Evolutionary conservation across 2,329 filamentous ascomycete species (phyloP).

Genomic region (Lasiodiplodia hormozganensis): DNA sequence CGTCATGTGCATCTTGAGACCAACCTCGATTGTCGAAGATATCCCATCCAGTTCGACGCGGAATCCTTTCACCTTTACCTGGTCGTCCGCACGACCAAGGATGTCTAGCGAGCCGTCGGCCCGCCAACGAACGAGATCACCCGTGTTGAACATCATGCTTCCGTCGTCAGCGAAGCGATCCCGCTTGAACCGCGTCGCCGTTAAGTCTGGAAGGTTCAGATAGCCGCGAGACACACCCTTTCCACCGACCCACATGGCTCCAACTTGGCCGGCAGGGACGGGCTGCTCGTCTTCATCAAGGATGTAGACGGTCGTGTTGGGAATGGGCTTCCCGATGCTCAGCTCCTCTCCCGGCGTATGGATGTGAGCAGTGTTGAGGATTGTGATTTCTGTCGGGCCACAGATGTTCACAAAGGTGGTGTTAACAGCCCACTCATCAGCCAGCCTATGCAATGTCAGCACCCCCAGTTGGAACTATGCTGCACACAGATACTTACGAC

Average conservation of each 20-base stretch:
- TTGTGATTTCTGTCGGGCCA: slow-evolving; percentile 66
- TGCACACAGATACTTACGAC: slow-evolving; percentile 43
- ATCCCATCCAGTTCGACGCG: slow-evolving; percentile 68
- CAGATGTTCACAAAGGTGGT: slow-evolving; percentile 58
- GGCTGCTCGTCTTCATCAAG: slow-evolving; percentile 57
- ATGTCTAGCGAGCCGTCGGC: slow-evolving; percentile 62
- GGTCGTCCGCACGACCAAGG: slow-evolving; percentile 65
- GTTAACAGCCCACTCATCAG: slow-evolving; percentile 62
- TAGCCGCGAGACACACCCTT: slow-evolving; percentile 64
- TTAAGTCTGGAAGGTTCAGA: slow-evolving; percentile 60
- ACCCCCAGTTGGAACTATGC: background rate
- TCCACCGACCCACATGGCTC: slow-evolving; percentile 65
- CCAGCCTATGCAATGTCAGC: slow-evolving; percentile 47
- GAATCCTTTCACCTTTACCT: slow-evolving; percentile 69
- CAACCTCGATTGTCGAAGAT: slow-evolving; percentile 38
- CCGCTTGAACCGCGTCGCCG: slow-evolving; percentile 56
- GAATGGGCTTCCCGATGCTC: slow-evolving; percentile 63
- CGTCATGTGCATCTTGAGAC: background rate
- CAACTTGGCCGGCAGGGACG: slow-evolving; percentile 56
- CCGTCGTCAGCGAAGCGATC: slow-evolving; percentile 62
- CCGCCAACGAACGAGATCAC: slow-evolving; percentile 64
- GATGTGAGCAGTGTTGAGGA: slow-evolving; percentile 64
- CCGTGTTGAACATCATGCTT: slow-evolving; percentile 67
- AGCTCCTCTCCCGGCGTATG: slow-evolving; percentile 56
- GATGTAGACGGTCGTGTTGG: slow-evolving; percentile 65